Base-by-base conservation (phyloP, 148 eudicot genomes). In the Drosera capensis region DNA sequence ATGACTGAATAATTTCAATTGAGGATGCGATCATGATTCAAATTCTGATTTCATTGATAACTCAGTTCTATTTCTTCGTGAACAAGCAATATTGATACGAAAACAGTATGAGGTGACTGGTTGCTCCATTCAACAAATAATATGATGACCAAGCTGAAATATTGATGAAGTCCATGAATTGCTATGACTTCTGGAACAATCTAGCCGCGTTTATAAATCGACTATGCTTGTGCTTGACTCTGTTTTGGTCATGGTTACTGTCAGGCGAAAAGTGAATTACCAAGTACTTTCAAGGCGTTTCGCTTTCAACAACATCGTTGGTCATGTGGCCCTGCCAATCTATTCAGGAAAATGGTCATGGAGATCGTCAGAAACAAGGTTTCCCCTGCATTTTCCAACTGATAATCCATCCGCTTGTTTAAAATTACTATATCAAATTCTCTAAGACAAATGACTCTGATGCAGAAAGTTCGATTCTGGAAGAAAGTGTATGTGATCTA, bases 261-360 rank as follows among this genome's bases (percentile, higher is more conserved):
- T 34, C 56, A 87, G 96, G 96, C 80, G 44, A 88, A 88, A 56
- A 88, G 94, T 56, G 96, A 88, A 50, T 70, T 88, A 47, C 96
- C 96, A 14, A 88, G 96, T 57, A 88, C 96, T 39, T 77, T 88
- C 61, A 88, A 88, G 63, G 96, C 96, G 46, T 88, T 82, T 56
- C 71, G 90, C 17, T 88, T 53, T 49, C 96, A 88, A 54, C 96
- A 88, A 52, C 96, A 88, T 58, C 39, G 96, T 7, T 88, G 96
- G 96, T 88, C 96, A 0, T 88, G 96, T 59, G 96, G 96, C 40
- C 96, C 96, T 3, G 96, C 94, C 1, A 87, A 87, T 67, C 62
- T 87, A 46, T 87, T 87, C 71, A 63, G 96, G 36, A 87, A 87
- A 60, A 87, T 87, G 96, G 74, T 67, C 38, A 70, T 77, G 78